Base-by-base conservation (phyloP, 495 filamentous ascomycete species). In the Opeltia flavorubescens region DNA sequence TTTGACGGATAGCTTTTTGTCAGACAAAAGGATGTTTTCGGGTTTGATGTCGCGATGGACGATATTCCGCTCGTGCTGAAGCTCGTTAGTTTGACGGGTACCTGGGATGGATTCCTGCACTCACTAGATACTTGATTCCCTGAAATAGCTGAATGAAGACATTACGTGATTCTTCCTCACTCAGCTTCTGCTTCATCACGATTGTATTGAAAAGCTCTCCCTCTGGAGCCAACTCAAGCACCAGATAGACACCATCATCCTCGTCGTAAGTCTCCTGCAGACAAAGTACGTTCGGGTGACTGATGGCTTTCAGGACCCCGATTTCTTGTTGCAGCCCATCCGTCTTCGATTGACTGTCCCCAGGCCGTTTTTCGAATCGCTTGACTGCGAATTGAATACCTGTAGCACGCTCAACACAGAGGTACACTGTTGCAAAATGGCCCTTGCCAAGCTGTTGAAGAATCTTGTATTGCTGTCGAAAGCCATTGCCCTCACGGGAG, bases 11-110 rank as follows among this genome's bases (percentile, higher is more conserved):
- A 96, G 64, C 5, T 88, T 72, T 43, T 83, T 83, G 59, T 96
- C 86, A 25, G 79, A 72, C 17, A 99, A 63, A 7, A 99, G 73
- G 41, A 99, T 99, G 50, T 99, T 99, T 61, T 99, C 93, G 1
- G 93, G 93, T 62, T 99, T 99, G 59, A 99, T 94, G 55, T 99
- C 93, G 41, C 93, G 85, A 63, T 99, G 93, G 6, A 95, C 89
- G 56, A 96, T 94, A 54, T 87, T 89, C 52, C 93, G 85, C 44
- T 96, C 93, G 62, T 99, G 93, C 91, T 96, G 50, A 35, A 49
- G 8, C 7, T 28, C 5, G 47, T 78, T 54, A 81, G 68, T 36
- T 52, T 15, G 7, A 12, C 8, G 33, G 4, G 11, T 21, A 15
- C 41, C 56, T 26, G 41, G n/a, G 20, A 26, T 48, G 49, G 38